Base-by-base conservation (phyloP, 2,329 filamentous ascomycete genomes). In the Alternaria brassicicola region DNA sequence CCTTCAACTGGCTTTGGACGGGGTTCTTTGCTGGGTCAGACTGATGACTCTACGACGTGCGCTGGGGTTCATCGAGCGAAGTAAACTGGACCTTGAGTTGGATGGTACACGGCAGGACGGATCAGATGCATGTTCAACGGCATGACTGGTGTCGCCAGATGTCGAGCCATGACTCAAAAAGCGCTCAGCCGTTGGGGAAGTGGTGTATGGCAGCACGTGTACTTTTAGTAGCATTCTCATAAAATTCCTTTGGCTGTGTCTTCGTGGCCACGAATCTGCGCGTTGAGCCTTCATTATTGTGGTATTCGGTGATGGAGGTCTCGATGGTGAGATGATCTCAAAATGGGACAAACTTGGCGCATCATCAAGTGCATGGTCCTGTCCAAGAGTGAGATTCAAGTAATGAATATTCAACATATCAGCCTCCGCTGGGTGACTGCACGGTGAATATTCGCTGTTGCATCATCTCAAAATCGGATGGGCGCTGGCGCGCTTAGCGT, bases 171-270 rank as follows among this genome's bases (percentile, higher is more conserved):
- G 49, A 43, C 52, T 38, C 36, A 45, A 45, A 45, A 43, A 42
- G 58, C 52, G 42, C 43, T 49, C 30, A 49, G 53, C 33, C 28
- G 41, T 43, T 36, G 52, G 52, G 23, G 36, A 41, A 50, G 31
- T 36, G 46, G 52, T 53, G 38, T 54, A 47, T 46, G 63, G 62
- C 52, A 63, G 57, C 55, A 64, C 28, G 53, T 74, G 72, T 74
- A 75, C 65, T 71, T 72, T 63, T 71, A 73, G 55, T 66, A 69
- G 61, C 67, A 68, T 75, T 76, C 66, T 62, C 71, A 72, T 66
- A 66, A 64, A 64, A 72, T 62, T 47, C 51, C 46, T 39, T 55
- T 50, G 48, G 53, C 33, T 42, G 41, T 56, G 48, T 42, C 25
- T 41, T 41, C 7, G 13, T 41, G 47, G 57, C 57, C 36, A 39